These are phyloP conservation scores for Teratosphaeria pseudoeucalypti DNA, from an alignment of 2,329 filamentous ascomycete species.

Conservation along the genomic window DNA sequence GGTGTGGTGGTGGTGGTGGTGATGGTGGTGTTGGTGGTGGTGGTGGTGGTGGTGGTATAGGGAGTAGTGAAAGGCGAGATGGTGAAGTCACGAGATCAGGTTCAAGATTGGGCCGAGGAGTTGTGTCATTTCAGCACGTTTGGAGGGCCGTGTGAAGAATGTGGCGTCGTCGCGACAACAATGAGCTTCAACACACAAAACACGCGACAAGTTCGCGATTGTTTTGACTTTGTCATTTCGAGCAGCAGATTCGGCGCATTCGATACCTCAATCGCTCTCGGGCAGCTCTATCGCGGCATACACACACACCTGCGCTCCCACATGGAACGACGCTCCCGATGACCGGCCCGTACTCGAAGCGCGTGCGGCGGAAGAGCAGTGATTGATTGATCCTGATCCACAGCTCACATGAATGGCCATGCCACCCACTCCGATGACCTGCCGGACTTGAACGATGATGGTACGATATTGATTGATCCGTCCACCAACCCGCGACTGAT, in stretches of 20 bases:
- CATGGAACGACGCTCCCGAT: slow-evolving; percentile 17
- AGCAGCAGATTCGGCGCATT: slow-evolving; percentile 1
- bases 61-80: background rate
- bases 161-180: background rate
- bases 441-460: slow-evolving; percentile 31
- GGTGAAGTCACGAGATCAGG: background rate
- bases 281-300: slow-evolving; percentile 6
- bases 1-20: background rate
- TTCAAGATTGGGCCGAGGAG: background rate
- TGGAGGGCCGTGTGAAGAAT: background rate
- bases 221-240: background rate
- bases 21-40: background rate
- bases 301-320: background rate
- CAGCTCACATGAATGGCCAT: slow-evolving; percentile 22
- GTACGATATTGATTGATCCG: slow-evolving; percentile 14
- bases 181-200: background rate
- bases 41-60: background rate
- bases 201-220: slow-evolving; percentile 3
- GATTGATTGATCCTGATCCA: background rate
- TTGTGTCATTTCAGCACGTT: background rate
- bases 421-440: slow-evolving; percentile 23
- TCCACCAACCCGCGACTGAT: background rate
- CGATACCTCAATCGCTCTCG: background rate
- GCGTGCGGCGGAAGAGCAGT: slow-evolving; percentile 21
- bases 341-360: slow-evolving; percentile 26